A percentile compares a stretch with the other conserved stretches of the same genome.
phyloP scores from a whole-genome alignment of 2,329 filamentous ascomycete genomes.

The Fusarium compactum region DNA sequence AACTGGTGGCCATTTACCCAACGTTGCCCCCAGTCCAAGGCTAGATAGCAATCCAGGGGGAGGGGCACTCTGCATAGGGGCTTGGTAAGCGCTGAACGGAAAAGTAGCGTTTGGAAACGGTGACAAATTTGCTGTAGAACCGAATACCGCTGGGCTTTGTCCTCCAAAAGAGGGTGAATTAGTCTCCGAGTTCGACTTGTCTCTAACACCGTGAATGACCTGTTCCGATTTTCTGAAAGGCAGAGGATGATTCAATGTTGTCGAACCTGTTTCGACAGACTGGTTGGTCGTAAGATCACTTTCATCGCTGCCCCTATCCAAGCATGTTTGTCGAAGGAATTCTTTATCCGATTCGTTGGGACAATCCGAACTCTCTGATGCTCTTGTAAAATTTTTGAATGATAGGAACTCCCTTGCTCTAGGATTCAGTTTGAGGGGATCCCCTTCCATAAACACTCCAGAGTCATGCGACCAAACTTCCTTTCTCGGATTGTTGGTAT shows the following conservation, averaged over 20 bases:
- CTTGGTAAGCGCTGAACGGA: not conserved
- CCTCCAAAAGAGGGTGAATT: not conserved
- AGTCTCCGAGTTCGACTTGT: not conserved
- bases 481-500: not conserved
- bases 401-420: slow-evolving; percentile 53
- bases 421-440: slow-evolving; percentile 46
- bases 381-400: slow-evolving; percentile 18
- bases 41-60: slow-evolving; percentile 15
- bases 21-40: slow-evolving; percentile 2
- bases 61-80: not conserved
- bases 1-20: not conserved
- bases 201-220: not conserved
- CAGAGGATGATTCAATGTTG: not conserved
- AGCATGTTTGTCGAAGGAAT: not conserved
- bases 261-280: not conserved
- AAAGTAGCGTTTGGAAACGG: not conserved
- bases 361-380: not conserved
- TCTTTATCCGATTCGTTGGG: not conserved
- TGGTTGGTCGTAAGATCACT: not conserved
- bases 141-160: not conserved
- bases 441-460: slow-evolving; percentile 21
- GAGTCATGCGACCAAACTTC: slow-evolving; percentile 39
- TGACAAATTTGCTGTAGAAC: not conserved
- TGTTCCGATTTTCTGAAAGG: not conserved
- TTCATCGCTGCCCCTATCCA: not conserved